phyloP scores from a whole-genome alignment of 2,329 filamentous ascomycete species.

The Fusarium ramigenum region DNA sequence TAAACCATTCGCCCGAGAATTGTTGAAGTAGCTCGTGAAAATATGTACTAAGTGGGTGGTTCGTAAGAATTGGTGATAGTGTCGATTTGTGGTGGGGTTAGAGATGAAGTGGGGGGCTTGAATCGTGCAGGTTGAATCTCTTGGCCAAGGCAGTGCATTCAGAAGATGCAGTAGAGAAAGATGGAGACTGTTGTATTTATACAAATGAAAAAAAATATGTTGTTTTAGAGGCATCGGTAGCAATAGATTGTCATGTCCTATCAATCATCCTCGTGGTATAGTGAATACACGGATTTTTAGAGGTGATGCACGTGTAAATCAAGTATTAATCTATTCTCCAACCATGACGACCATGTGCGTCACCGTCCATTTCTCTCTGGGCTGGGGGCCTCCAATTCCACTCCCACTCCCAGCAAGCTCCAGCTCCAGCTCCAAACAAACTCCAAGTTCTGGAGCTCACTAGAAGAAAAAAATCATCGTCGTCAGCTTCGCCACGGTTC shows the following conservation, averaged over 20 bases:
- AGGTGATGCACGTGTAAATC: slow-evolving; percentile 33
- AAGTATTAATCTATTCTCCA: slow-evolving; percentile 26
- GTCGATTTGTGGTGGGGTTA: slow-evolving; percentile 19
- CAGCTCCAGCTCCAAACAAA: not conserved
- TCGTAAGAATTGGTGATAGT: not conserved
- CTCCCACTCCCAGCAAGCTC: not conserved
- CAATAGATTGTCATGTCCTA: not conserved
- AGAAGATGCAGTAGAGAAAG: not conserved
- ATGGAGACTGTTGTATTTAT: not conserved
- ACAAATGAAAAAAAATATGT: no score
- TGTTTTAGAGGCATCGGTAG: rapidly evolving
- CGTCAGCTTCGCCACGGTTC: slow-evolving; percentile 42
- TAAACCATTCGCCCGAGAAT: slow-evolving; percentile 46
- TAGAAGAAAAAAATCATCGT: slow-evolving; percentile 26
- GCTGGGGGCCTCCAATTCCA: slow-evolving; percentile 28
- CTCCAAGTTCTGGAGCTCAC: slow-evolving; percentile 6
- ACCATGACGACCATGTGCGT: slow-evolving; percentile 48
- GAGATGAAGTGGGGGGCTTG: not conserved
- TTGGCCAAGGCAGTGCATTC: slow-evolving; percentile 5
- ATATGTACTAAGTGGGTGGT: not conserved
- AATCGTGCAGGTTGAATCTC: slow-evolving; percentile 24
- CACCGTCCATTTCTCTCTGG: slow-evolving; percentile 33
- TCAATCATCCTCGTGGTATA: not conserved
- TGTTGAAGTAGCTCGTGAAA: not conserved
- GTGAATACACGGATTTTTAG: not conserved